Evolutionary conservation across 2,329 filamentous ascomycete genomes (phyloP).

Genomic region (Ceratocystis ficicola): DNA sequence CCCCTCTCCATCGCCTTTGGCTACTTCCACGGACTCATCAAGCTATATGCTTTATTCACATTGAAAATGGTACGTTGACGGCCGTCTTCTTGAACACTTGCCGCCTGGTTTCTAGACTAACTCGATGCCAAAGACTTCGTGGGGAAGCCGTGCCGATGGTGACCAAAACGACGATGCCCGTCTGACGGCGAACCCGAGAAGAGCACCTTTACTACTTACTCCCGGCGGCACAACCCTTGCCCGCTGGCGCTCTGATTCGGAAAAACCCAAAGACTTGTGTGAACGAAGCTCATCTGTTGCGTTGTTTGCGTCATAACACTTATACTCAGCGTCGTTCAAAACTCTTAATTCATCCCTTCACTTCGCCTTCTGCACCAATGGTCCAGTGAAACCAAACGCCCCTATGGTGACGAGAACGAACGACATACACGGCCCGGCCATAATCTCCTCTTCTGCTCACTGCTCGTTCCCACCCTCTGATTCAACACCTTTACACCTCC

Average conservation of each 20-base stretch:
- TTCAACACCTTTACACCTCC: neutral
- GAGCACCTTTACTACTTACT: conserved; percentile 28
- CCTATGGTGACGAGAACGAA: neutral
- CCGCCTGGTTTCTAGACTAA: neutral
- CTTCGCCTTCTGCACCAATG: neutral
- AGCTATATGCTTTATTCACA: conserved; percentile 74
- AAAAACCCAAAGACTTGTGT: conserved; percentile 29
- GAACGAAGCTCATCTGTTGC: conserved; percentile 4
- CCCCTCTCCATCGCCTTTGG: conserved; percentile 83
- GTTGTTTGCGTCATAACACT: neutral
- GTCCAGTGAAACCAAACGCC: neutral
- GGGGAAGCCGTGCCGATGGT: conserved; percentile 86
- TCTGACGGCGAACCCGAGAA: conserved; percentile 41
- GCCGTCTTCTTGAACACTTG: neutral
- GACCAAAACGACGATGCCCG: conserved; percentile 69
- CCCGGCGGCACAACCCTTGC: conserved; percentile 36
- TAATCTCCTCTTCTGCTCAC: neutral
- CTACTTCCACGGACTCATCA: conserved; percentile 86
- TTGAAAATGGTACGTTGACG: conserved; percentile 61
- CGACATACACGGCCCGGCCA: neutral
- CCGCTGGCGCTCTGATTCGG: conserved; percentile 36
- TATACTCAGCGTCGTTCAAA: neutral
- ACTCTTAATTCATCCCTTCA: neutral
- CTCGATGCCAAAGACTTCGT: conserved; percentile 57
- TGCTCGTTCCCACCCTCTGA: too few species aligned